phyloP scores from a whole-genome alignment of 2,329 filamentous ascomycete species.

The Westerdykella ornata region DNA sequence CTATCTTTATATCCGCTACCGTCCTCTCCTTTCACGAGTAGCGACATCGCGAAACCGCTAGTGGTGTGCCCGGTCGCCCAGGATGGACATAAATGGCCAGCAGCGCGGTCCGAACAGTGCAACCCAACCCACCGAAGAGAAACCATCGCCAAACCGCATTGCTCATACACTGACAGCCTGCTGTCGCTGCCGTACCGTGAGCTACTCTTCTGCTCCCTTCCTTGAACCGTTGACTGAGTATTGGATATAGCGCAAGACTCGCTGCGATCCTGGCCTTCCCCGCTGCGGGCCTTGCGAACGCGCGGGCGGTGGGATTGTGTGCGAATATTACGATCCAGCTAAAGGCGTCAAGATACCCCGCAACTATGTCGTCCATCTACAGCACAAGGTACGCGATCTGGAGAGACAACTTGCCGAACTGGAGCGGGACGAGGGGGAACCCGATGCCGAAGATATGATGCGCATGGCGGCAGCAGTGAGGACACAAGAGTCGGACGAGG shows the following conservation, averaged over 20 bases:
- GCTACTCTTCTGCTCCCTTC: constrained; percentile 12
- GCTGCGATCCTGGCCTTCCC: constrained; percentile 88
- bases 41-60: background rate
- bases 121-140: constrained; percentile 11
- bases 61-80: constrained; percentile 7
- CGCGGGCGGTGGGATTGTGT: too few species aligned
- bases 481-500: constrained; percentile 78
- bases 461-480: constrained; percentile 79
- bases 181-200: constrained; percentile 70
- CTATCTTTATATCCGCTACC: constrained; percentile 12
- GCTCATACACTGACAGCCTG: constrained; percentile 76
- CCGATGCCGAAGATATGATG: constrained; percentile 75
- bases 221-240: constrained; percentile 8
- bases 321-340: constrained; percentile 90
- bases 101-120: constrained; percentile 16
- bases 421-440: constrained; percentile 65
- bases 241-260: constrained; percentile 67
- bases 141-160: constrained; percentile 50
- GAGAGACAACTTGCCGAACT: constrained; percentile 74
- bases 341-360: constrained; percentile 82
- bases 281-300: constrained; percentile 89
- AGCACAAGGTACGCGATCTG: constrained; percentile 75
- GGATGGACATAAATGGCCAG: constrained; percentile 19
- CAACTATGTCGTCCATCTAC: constrained; percentile 85
- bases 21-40: constrained; percentile 3